Conservation (phyloP, 1,284 basidiomycete genomes). For the Agaricales sp. region DNA sequence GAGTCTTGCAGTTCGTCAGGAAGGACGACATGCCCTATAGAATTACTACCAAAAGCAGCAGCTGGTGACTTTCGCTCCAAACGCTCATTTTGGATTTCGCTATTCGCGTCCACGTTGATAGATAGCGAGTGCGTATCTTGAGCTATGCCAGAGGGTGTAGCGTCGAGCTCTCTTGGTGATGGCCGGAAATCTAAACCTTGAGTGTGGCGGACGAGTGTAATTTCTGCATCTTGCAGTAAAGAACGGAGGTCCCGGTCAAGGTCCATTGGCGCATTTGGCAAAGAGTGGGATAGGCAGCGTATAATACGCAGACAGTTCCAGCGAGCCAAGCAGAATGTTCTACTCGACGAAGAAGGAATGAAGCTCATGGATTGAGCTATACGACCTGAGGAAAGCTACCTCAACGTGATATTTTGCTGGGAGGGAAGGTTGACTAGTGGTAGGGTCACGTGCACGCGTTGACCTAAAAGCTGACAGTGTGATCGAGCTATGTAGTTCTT, state of each 20-base stretch:
- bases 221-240: constrained; percentile 54
- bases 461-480: too few relatives aligned
- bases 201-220: constrained; percentile 41
- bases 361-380: too few relatives aligned
- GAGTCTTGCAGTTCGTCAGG: constrained; percentile 58
- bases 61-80: constrained; percentile 62
- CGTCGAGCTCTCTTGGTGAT: constrained; percentile 44
- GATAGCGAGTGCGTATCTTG: constrained; percentile 18
- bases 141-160: constrained; percentile 23
- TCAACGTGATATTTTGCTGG: too few relatives aligned
- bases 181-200: constrained; percentile 2
- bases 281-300: constrained; percentile 2
- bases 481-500: too few relatives aligned
- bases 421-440: too few relatives aligned
- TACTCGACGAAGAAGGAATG: too few relatives aligned
- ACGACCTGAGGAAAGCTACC: too few relatives aligned
- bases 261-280: constrained; percentile 36
- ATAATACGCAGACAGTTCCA: constrained; percentile 6
- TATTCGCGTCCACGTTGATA: neutral
- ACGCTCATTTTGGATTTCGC: neutral
- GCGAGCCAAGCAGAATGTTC: constrained; percentile 9
- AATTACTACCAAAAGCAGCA: constrained; percentile 65
- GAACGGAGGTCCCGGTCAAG: constrained; percentile 54
- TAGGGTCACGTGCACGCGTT: too few relatives aligned
- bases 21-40: constrained; percentile 59